Percentiles rank a stretch among this genome's conserved stretches.
Evolutionary conservation across 2,329 filamentous ascomycete genomes (phyloP).

Genomic region (Hypoxylon sp.): DNA sequence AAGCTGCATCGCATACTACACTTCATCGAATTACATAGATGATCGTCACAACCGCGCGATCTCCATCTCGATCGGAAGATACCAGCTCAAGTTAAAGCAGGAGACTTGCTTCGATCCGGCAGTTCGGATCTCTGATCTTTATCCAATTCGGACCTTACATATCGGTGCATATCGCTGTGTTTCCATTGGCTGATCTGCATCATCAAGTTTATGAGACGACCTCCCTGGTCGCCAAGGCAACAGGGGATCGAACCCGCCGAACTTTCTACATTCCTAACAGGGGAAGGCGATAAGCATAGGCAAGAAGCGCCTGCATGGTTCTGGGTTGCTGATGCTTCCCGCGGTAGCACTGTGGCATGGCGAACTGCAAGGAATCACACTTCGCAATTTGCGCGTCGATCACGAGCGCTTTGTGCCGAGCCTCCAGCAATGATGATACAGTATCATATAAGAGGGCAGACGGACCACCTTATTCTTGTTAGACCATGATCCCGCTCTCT

Average conservation of each 20-base stretch:
- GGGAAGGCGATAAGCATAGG: slow-evolving; percentile 40
- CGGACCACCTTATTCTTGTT: neutral
- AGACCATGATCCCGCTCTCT: slow-evolving; percentile 6
- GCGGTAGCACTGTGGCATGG: slow-evolving; percentile 36
- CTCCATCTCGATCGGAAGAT: neutral
- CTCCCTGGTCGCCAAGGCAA: slow-evolving; percentile 38
- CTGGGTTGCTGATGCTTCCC: slow-evolving; percentile 33
- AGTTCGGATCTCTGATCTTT: slow-evolving; percentile 31
- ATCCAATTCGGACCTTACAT: slow-evolving; percentile 7
- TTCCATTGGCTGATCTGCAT: slow-evolving; percentile 19
- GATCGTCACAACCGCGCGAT: neutral
- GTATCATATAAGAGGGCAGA: slow-evolving; percentile 22
- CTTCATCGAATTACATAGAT: neutral
- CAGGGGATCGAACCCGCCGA: slow-evolving; percentile 27
- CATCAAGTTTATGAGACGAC: slow-evolving; percentile 17
- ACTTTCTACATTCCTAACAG: slow-evolving; percentile 32
- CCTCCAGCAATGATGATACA: neutral
- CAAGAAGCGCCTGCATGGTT: slow-evolving; percentile 21
- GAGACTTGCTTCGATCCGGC: slow-evolving; percentile 35
- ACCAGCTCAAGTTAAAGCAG: neutral
- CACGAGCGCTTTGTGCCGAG: slow-evolving; percentile 34
- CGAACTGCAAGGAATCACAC: slow-evolving; percentile 23
- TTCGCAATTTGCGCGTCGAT: slow-evolving; percentile 42
- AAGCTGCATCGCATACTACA: neutral
- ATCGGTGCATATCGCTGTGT: slow-evolving; percentile 27